Evolutionary conservation across 306 rosid genomes (phyloP).

Genomic region (Castanea mollissima): DNA sequence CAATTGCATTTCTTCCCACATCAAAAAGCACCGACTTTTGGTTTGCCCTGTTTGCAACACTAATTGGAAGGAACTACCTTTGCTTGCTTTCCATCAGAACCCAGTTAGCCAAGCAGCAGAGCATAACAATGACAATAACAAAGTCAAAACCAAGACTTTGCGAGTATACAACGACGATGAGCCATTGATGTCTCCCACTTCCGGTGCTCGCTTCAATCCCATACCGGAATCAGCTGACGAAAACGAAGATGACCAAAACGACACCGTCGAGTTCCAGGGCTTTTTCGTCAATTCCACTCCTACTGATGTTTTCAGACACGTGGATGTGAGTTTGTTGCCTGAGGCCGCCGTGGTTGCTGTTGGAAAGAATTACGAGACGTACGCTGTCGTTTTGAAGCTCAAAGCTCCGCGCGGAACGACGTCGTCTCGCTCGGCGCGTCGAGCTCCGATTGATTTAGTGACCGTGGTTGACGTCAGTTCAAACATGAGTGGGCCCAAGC

Average conservation of each 20-base stretch:
- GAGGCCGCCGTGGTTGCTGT: constrained; percentile 80
- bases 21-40: constrained; percentile 51
- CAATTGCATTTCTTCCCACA: constrained; percentile 72
- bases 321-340: constrained; percentile 54
- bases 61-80: constrained; percentile 76
- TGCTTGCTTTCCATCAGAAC: constrained; percentile 39
- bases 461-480: constrained; percentile 69
- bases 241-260: constrained; percentile 52
- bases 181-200: constrained; percentile 68
- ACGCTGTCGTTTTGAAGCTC: constrained; percentile 65
- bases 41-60: constrained; percentile 79
- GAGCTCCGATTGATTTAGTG: constrained; percentile 78
- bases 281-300: constrained; percentile 48
- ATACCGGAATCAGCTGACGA: constrained; percentile 82
- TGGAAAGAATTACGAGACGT: constrained; percentile 57
- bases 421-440: constrained; percentile 8
- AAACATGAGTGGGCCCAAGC: constrained; percentile 40
- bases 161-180: constrained; percentile 88
- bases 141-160: constrained; percentile 43
- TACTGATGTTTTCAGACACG: background rate
- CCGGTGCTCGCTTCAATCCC: constrained; percentile 70
- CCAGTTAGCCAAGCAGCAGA: background rate
- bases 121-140: background rate
- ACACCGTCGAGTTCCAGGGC: constrained; percentile 58
- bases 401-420: constrained; percentile 44